Evolutionary conservation across 2,329 filamentous ascomycete species (phyloP).

Genomic region (Arachnopeziza araneosa): DNA sequence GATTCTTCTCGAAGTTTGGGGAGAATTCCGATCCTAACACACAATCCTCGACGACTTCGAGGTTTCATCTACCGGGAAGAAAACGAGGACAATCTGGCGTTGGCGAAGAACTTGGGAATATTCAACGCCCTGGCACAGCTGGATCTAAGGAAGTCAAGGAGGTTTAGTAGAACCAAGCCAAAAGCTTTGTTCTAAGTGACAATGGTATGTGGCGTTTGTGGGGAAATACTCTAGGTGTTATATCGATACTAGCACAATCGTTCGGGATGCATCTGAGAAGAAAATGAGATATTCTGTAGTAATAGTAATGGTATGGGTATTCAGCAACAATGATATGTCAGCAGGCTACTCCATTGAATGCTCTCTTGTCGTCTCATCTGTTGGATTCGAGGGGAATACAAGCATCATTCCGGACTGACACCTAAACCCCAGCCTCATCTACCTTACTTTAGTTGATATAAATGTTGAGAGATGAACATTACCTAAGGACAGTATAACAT

Average conservation of each 20-base stretch:
- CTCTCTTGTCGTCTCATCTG: too few relatives aligned
- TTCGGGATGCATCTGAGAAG: neutral
- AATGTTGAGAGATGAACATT: too few relatives aligned
- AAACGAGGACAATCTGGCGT: slow-evolving; percentile 67
- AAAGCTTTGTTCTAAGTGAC: neutral
- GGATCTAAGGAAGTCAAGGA: slow-evolving; percentile 19
- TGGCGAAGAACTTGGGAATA: slow-evolving; percentile 64
- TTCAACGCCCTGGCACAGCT: slow-evolving; percentile 34
- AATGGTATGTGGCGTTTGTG: slow-evolving; percentile 1
- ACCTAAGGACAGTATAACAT: too few relatives aligned
- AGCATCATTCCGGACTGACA: too few relatives aligned
- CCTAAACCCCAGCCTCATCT: too few relatives aligned
- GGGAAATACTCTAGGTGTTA: neutral
- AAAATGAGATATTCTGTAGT: neutral
- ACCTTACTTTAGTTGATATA: too few relatives aligned
- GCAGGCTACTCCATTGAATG: too few relatives aligned
- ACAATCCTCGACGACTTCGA: slow-evolving; percentile 42
- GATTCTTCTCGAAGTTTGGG: slow-evolving; percentile 77
- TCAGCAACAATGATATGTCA: neutral
- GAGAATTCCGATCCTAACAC: slow-evolving; percentile 38
- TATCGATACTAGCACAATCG: neutral
- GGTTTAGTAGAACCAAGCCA: slow-evolving; percentile 26
- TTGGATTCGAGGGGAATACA: too few relatives aligned
- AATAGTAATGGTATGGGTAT: neutral
- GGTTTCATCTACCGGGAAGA: slow-evolving; percentile 64